These are phyloP conservation scores for Myxozyma lipomycoides DNA, from an alignment of 805 yeast genomes.

Conservation along the genomic window DNA sequence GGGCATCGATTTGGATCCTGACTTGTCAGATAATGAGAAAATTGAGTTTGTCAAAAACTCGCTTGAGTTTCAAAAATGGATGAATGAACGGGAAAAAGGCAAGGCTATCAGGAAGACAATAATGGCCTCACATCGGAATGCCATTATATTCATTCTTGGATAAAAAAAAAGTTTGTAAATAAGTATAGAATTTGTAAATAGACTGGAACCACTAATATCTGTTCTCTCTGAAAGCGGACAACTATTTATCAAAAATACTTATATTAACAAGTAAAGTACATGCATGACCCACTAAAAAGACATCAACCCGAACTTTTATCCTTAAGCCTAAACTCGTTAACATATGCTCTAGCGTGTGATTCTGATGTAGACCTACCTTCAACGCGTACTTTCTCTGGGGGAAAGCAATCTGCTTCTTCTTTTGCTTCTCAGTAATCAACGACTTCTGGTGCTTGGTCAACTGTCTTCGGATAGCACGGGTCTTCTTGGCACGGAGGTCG, in stretches of 20 bases:
- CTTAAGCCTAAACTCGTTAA: slow-evolving; percentile 13
- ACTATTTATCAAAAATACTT: neutral
- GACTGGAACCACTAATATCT: neutral
- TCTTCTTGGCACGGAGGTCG: slow-evolving; percentile 98
- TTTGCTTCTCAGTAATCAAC: slow-evolving; percentile 79
- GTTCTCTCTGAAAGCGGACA: neutral
- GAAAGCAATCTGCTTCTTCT: slow-evolving; percentile 90
- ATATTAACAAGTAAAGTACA: slow-evolving; percentile 25
- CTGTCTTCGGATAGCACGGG: slow-evolving; percentile 99
- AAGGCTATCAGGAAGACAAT: slow-evolving; percentile 52
- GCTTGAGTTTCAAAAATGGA: slow-evolving; percentile 43
- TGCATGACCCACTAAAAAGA: slow-evolving; percentile 17
- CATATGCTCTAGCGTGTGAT: neutral
- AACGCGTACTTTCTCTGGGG: slow-evolving; percentile 98
- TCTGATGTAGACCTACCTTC: slow-evolving; percentile 50
- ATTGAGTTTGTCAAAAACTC: slow-evolving; percentile 39
- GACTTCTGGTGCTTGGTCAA: slow-evolving; percentile 83
- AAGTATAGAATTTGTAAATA: neutral
- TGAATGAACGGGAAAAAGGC: slow-evolving; percentile 34
- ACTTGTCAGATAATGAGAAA: slow-evolving; percentile 37
- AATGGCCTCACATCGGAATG: slow-evolving; percentile 32
- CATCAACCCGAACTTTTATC: slow-evolving; percentile 15
- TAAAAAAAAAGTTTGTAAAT: neutral
- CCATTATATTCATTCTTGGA: slow-evolving; percentile 26
- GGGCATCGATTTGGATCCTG: slow-evolving; percentile 20